Evolutionary conservation across 1,139 yeast species (phyloP), one percentile per base, ranked within the genome.

Genomic region (Debaryomyces subglobosus): DNA sequence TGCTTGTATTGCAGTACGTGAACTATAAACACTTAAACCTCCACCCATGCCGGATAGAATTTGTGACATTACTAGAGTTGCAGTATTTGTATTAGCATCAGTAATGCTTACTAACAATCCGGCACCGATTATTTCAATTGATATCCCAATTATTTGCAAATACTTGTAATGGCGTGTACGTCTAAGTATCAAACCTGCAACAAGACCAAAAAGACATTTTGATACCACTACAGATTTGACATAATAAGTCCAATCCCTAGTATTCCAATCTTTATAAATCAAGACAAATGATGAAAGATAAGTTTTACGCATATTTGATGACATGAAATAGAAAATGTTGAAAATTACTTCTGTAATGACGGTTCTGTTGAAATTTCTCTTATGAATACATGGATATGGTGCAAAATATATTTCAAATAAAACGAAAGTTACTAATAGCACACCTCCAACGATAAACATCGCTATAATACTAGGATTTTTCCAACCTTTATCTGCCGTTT

Each of bases 381-480:
- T 63, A 13, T 73, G 73, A 60, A 68, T 60, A 13, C 65, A 59
- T 15, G 74, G 72, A 50, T 54, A 61, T 21, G 69, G 68, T 24
- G 71, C 67, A 38, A 57, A 50, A 45, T 50, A 58, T 33, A 59
- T 47, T 53, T 70, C 73, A 42, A 59, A 65, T 24, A 66, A 24
- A 5, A 54, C 54, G 47, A 61, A 66, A 10, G 48, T 34, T 13
- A 68, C 55, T 32, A 69, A 52, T 7, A 69, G 46, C 2, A 69
- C 44, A 33, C 67, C 71, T 44, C 74, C 74, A 43, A 67, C 65
- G 27, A 60, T 60, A 33, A 65, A 54, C 75, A 69, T 69, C 32
- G 74, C 74, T 46, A 70, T 68, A 54, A 69, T 54, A 49, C 71
- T 66, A 25, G 74, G 72, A 48, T 68, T 69, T 29, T 47, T 57